phyloP scores from a whole-genome alignment of 441 rosid genomes.

The Adansonia rubrostipa region DNA sequence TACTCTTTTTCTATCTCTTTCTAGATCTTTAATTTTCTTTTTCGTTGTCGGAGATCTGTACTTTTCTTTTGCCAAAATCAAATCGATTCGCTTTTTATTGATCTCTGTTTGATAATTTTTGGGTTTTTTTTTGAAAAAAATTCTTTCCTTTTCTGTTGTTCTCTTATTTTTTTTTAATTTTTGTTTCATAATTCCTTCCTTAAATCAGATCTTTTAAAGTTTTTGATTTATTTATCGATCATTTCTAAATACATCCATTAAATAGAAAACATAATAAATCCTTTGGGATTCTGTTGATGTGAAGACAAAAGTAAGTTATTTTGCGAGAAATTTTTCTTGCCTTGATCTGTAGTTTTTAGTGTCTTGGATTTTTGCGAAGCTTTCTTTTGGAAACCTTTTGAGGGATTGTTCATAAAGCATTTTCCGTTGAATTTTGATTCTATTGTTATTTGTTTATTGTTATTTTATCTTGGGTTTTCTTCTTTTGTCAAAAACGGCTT shows the following conservation, averaged over 20 bases:
- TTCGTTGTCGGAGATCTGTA: conserved; percentile 16
- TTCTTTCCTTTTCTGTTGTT: neutral
- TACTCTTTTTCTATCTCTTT: conserved; percentile 23
- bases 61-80: neutral
- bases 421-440: neutral
- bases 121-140: neutral
- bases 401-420: neutral
- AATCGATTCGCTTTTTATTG: conserved; percentile 12
- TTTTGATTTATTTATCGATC: neutral
- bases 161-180: neutral
- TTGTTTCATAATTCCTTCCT: too few species aligned
- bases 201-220: neutral
- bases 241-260: neutral
- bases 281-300: too few species aligned
- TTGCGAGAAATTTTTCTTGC: neutral
- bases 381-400: neutral
- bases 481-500: neutral
- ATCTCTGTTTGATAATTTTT: neutral
- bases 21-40: neutral
- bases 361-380: neutral
- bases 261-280: neutral
- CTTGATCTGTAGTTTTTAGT: neutral
- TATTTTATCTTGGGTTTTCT: neutral
- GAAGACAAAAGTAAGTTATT: neutral
- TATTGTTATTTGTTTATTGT: neutral